Base-by-base conservation (phyloP, 305 asterid species). In the Plantago coronopus region DNA sequence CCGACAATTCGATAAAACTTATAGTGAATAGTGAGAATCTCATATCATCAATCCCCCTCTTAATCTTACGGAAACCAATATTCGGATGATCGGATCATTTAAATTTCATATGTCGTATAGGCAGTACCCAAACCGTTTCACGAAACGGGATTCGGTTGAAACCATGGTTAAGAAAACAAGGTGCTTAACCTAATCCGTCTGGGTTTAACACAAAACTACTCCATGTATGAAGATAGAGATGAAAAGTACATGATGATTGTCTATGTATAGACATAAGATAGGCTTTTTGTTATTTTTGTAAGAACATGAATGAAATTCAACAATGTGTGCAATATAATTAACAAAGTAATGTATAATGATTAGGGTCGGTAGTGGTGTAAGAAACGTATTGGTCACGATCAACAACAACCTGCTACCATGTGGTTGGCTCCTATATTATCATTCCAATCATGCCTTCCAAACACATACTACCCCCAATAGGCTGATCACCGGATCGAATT, bases 341-440 rank as follows among this genome's bases (percentile, higher is more conserved):
- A 16, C 27, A 62, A 31, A 31, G 7, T 22, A 61, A 60, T 54
- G 69, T 58, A 43, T 64, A 44, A 85, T 85, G 79, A 85, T 85
- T 72, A 70, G 70, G 63, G 90, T 71, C 81, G 94, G 94, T 82
- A 78, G 89, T 80, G 89, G 74, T 57, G 49, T 67, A 69, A 64
- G 87, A 76, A 73, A 72, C 78, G 81, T 85, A 71, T 67, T 53
- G 21, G 60, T 76, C 64, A 85, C 80, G 83, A 74, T 70, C 68
- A 75, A 69, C 47, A 74, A 67, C 47, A 64, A 31, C 21, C 66
- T 62, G 64, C 60, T 43, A 60, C 3, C 38, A 31, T 31, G 38
- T 31, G 38, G 38, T 31, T 31, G 38, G 7, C 38, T 46, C 42
- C 20, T 31, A 63, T 59, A 70, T 78, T 54, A 64, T 34, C 20